Base-by-base conservation (phyloP, 768 basidiomycete genomes). In the Xerocomus potaroensis region DNA sequence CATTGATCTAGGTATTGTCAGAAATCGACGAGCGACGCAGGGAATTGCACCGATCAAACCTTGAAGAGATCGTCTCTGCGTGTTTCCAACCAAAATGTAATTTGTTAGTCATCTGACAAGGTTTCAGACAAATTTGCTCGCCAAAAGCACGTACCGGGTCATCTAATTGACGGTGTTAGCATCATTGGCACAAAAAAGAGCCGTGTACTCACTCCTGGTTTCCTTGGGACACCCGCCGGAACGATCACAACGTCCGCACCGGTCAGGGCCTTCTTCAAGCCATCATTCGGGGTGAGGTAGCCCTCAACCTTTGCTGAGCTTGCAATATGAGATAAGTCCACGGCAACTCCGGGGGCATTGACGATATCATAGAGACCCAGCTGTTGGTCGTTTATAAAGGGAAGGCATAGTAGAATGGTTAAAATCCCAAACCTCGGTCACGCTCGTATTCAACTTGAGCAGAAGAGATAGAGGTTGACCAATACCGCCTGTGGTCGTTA, bases 261-360 rank as follows among this genome's bases (percentile, higher is more conserved):
- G 36, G 76, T 79, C 57, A 99, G 77, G 33, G 80, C 77, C 69
- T 87, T 87, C 71, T 84, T 80, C 52, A 95, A 75, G 27, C 91
- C 91, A 50, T 87, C 86, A 59, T 93, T 75, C 30, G 84, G 75
- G 49, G 84, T 77, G 15, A 91, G 77, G 65, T 75, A 87, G n/a
- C 92, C 93, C 49, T 78, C 74, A 23, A 92, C 84, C 67, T 87
- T 86, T 34, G 91, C 83, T 10, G 86, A 82, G 30, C 93, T 94
- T 43, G 88, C 77, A 69, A 98, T 94, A 68, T 97, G 95, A 47
- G 88, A 86, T 48, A 97, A 76, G 73, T 99, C 95, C 48, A 84
- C 90, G 29, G 93, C 92, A 53, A 99, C 95, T 63, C 95, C 95
- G 14, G 91, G 91, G n/a, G 93, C 87, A 69, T 91, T 89, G 61